Evolutionary conservation across 225 moss, liverwort and hornwort species (phyloP), one percentile per base, ranked within the genome.

Genomic region (Neckera pumila): DNA sequence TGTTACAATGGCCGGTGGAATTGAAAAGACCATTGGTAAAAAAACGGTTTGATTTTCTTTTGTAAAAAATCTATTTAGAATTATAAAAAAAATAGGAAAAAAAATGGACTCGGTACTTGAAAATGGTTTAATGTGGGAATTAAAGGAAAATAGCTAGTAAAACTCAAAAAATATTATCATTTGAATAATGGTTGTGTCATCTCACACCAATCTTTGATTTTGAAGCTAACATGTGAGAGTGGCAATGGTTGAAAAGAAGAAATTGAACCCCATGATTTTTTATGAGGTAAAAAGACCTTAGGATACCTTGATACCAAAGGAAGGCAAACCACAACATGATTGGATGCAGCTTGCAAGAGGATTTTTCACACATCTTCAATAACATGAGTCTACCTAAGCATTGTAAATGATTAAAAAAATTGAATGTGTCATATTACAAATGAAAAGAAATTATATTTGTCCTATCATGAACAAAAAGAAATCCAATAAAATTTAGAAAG

Each of bases 161-260:
- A 40, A 5, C 1, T 70, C 13, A 40, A 70, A 70, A 38, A 40
- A 12, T 12, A 70, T 25, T 12, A 70, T 25, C 7, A 51, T 16
- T 0, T 2, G 1, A 40, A 14, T 0, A 1, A 2, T 69, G 4
- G 4, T 3, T 0, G 17, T 10, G 27, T 71, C n/a, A n/a, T n/a
- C n/a, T n/a, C 1, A 16, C 5, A 9, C 9, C 12, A 42, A 3
- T 72, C 4, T 25, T 13, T 23, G 38, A 23, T 69, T 22, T 38
- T 69, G 2, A 69, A 69, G 38, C 0, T 38, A 4, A 38, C 0
- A 2, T 22, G 7, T 13, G 16, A 42, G 1, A 71, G 26, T 71
- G 8, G 42, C 15, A 70, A 14, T 42, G 40, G 42, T 26, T 26
- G 71, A 71, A 9, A 23, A 25, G 4, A 49, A 8, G 13, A 25